phyloP scores from a whole-genome alignment of 2,329 filamentous ascomycete species.

The Monilinia fructicola region DNA sequence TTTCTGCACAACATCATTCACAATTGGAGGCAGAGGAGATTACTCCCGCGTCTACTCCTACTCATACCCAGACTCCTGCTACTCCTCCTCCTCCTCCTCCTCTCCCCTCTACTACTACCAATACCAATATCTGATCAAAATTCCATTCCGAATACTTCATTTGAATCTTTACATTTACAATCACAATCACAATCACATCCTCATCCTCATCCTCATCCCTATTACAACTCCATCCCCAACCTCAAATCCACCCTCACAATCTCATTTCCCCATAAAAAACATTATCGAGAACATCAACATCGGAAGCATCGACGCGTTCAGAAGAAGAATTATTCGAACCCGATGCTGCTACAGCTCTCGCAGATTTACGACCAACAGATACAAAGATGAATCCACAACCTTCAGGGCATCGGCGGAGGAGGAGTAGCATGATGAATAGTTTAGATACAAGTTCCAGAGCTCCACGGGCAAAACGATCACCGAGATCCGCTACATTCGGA shows the following conservation, averaged over 20 bases:
- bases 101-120: neutral
- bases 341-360: slow-evolving; percentile 33
- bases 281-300: slow-evolving; percentile 27
- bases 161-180: neutral
- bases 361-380: slow-evolving; percentile 29
- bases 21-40: slow-evolving; percentile 9
- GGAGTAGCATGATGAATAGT: slow-evolving; percentile 39
- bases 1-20: slow-evolving; percentile 11
- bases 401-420: slow-evolving; percentile 39
- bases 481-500: slow-evolving; percentile 28
- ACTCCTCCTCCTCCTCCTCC: no score
- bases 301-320: slow-evolving; percentile 25
- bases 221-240: no score
- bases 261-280: slow-evolving; percentile 26
- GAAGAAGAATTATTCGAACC: slow-evolving; percentile 29
- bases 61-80: no score
- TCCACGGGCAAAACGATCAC: slow-evolving; percentile 24
- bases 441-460: slow-evolving; percentile 27
- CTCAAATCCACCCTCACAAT: slow-evolving; percentile 11
- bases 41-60: neutral
- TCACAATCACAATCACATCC: slow-evolving; percentile 5
- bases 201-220: neutral
- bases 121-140: neutral
- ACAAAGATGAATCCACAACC: slow-evolving; percentile 32
- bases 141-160: slow-evolving; percentile 12